Base-by-base conservation (phyloP, 805 yeast species). In the Blastobotrys attinorum region DNA sequence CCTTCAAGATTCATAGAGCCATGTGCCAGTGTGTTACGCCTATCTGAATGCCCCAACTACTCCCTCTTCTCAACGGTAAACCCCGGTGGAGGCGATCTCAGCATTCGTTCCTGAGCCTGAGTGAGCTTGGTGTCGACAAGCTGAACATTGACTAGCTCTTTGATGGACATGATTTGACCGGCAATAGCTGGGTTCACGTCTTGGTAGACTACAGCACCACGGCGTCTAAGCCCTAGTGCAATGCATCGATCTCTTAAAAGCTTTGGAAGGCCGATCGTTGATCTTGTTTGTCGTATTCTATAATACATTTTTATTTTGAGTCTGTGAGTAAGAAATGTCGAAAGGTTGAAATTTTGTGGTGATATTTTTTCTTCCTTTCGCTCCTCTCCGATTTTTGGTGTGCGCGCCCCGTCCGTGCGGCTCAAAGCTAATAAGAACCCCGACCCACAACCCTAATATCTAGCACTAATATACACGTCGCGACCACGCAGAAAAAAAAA, bases 141-240 rank as follows among this genome's bases (percentile, higher is more conserved):
- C 53, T 87, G 90, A 22, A 90, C 92, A 39, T 75, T 76, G 6
- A 90, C 89, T 45, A 90, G 69, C 62, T 90, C 97, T 63, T 90
- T 90, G 37, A 90, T 85, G 47, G 73, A 70, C 25, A 86, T 77
- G 45, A 90, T 72, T 69, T 81, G 79, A 62, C 95, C 96, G 2
- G 97, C 96, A 47, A 81, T 75, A 27, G 81, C 76, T 13, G 94
- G 88, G 10, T 82, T 72, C 3, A 84, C 86, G 38, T 67, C 65
- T 56, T 79, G 89, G 64, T 82, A 89, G 2, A 78, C 80, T 1
- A 81, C 75, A 32, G 80, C 79, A 42, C 89, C 85, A 54, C 92
- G 77, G 55, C 72, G 77, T 43, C 71, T 75, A 42, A 90, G 75
- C 0, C 97, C 97, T 47, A 90, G 69, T 5, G 83, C 73, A 46